phyloP scores from a whole-genome alignment of 208 protist genomes.

The Angomonas ambiguus region DNA sequence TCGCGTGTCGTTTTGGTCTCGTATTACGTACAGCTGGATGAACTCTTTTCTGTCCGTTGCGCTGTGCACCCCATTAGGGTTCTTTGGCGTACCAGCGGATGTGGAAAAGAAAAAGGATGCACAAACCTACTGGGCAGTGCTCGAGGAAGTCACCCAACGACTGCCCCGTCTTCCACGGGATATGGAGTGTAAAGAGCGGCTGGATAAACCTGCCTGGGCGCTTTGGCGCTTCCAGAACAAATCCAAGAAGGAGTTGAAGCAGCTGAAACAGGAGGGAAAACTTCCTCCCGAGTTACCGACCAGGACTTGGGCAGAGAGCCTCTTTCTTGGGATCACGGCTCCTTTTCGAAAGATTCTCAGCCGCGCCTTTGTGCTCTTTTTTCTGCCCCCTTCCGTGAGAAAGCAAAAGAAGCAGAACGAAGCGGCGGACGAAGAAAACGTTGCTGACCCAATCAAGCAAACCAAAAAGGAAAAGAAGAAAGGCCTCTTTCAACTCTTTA shows the following conservation, averaged over 20 bases:
- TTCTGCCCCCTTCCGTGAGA: conserved; percentile 22
- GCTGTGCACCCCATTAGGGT: conserved; percentile 37
- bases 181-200: conserved; percentile 27
- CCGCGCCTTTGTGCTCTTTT: conserved; percentile 36
- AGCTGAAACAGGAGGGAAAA: background rate
- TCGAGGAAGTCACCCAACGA: conserved; percentile 28
- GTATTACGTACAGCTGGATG: conserved; percentile 63
- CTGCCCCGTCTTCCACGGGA: conserved; percentile 45
- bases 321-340: conserved; percentile 27
- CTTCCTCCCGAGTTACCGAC: background rate
- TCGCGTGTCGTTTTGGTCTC: conserved; percentile 23
- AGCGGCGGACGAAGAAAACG: background rate
- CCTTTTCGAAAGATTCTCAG: conserved; percentile 31
- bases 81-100: conserved; percentile 31
- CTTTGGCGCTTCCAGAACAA: conserved; percentile 18
- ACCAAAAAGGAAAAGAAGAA: conserved; percentile 3
- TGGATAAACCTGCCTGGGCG: conserved; percentile 40
- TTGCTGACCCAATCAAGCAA: background rate
- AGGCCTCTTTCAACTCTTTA: conserved; percentile 56
- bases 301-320: conserved; percentile 3
- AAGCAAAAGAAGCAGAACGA: background rate
- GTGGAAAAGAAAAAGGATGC: conserved; percentile 31
- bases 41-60: conserved; percentile 57
- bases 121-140: conserved; percentile 24
- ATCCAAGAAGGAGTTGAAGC: background rate